Evolutionary conservation across 2,329 filamentous ascomycete species (phyloP), one percentile per base, ranked within the genome.

Genomic region (Arthrobotrys megalospora): DNA sequence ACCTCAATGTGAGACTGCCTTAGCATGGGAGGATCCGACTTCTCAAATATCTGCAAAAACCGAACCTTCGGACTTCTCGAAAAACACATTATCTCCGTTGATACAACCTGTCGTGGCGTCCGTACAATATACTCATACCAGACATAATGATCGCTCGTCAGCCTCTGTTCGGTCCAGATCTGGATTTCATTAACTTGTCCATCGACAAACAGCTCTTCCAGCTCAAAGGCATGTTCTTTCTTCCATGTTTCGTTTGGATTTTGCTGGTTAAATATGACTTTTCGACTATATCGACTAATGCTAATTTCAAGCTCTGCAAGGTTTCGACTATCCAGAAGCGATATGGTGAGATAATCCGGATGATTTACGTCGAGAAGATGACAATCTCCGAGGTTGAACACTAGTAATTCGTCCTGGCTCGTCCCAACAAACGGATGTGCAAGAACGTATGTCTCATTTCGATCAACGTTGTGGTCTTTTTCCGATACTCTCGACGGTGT

Each of bases 191-290:
- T 77, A 10, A 48, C 50, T 48, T 70, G 60, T 16, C 66, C 73
- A 19, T 77, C 66, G 10, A 34, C 43, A 32, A 77, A 70, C 10
- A 77, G 16, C 19, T 77, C 73, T 11, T 77, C 73, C 5, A 77
- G 36, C 19, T 63, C 34, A 50, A 41, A 77, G 1, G 48, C 16
- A 36, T 77, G 72, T 38, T 76, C 72, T 28, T 47, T 76, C 41
- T 76, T 76, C 72, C 72, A 76, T 14, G 58, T 76, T 58, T 71
- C 73, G 21, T 71, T 77, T 19, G 66, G 73, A 28, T 77, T 77
- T 60, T 77, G 73, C 21, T 77, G 73, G 34, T 77, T 77, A 55
- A 77, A 70, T 16, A 45, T 47, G 8, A 77, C 66, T 24, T 63
- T 77, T 6, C 67, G 48, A 14, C 62, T 71, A 55, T 53, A 77